A percentile compares a stretch with the other conserved stretches of the same genome.
Conservation (phyloP, 176 grass and related monocot genomes). For the Tuctoria greenei region DNA sequence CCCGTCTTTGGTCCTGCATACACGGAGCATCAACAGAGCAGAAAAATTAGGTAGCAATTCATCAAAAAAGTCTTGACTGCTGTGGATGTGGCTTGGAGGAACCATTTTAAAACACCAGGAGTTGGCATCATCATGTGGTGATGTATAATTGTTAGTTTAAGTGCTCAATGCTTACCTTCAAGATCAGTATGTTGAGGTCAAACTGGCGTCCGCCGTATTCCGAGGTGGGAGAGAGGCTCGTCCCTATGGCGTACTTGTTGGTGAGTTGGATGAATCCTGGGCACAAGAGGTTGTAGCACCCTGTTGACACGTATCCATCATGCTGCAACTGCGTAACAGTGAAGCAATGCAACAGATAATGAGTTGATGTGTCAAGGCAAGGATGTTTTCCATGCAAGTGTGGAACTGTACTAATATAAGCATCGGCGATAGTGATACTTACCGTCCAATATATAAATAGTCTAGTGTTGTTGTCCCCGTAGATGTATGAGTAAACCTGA, state of each 20-base stretch:
- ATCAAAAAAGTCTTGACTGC: too few relatives aligned
- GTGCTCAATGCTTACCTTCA: slow-evolving; percentile 83
- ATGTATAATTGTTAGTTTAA: too few relatives aligned
- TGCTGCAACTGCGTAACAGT: slow-evolving; percentile 34
- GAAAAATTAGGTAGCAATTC: too few relatives aligned
- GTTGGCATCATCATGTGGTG: too few relatives aligned
- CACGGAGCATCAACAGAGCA: too few relatives aligned
- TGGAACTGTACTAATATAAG: background rate
- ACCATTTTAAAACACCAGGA: too few relatives aligned
- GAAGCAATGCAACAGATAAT: background rate
- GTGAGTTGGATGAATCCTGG: slow-evolving; percentile 85
- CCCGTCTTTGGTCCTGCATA: slow-evolving; percentile 86
- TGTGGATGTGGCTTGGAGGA: too few relatives aligned
- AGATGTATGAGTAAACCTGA: slow-evolving; percentile 75
- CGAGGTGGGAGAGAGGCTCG: slow-evolving; percentile 72
- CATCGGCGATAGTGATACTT: slow-evolving; percentile 35
- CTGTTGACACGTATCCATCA: slow-evolving; percentile 75
- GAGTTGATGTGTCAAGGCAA: background rate
- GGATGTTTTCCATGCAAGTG: slow-evolving; percentile 2
- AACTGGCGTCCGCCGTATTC: slow-evolving; percentile 59
- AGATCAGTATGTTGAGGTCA: slow-evolving; percentile 80
- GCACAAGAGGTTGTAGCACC: slow-evolving; percentile 85
- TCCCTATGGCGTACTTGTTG: slow-evolving; percentile 73
- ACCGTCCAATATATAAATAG: too few relatives aligned
- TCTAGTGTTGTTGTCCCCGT: too few relatives aligned